Base-by-base conservation (phyloP, 257 asterid genomes). In the Nicotiana tabacum region DNA sequence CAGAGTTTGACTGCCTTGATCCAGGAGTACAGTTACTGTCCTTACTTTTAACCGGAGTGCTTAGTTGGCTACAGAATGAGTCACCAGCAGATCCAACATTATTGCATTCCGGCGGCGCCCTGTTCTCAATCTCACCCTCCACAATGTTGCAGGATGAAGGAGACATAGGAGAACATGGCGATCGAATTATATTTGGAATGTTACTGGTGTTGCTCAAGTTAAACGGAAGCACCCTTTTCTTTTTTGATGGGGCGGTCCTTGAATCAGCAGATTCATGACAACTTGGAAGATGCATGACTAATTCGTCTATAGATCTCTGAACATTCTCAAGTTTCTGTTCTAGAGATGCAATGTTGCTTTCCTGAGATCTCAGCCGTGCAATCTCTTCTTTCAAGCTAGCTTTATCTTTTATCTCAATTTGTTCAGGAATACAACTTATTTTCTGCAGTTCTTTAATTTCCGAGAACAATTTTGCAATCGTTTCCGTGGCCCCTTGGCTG, bases 251-350 rank as follows among this genome's bases (percentile, higher is more conserved):
- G 48, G 48, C 8, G 72, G 82, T 85, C 93, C 89, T 92, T 32
- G 53, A 61, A 53, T 89, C 96, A 10, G 91, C 90, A 85, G 93
- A 84, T 74, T 85, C 94, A 82, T 87, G 91, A 7, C 89, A 88
- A 82, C 82, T 86, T 24, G 98, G 97, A 62, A 88, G 85, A 85
- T 83, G 81, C 90, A 79, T 90, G 67, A 88, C 92, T 85, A 96
- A 78, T 82, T 87, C 88, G 64, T 96, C 98, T 2, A 96, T 93
- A 43, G 97, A 93, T 88, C 90, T 89, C 89, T 96, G 98, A 64
- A 96, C 97, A 77, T 86, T 93, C 85, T 92, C 96, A 51, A 96
- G 97, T 88, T 92, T 96, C 90, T 90, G 87, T 88, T 94, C 98
- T 70, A 96, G 77, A 87, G 86, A 87, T 3, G 89, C 87, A 85